These are phyloP conservation scores for Cephalotrichum gorgonifer DNA, from an alignment of 2,329 filamentous ascomycete species.

Conservation along the genomic window DNA sequence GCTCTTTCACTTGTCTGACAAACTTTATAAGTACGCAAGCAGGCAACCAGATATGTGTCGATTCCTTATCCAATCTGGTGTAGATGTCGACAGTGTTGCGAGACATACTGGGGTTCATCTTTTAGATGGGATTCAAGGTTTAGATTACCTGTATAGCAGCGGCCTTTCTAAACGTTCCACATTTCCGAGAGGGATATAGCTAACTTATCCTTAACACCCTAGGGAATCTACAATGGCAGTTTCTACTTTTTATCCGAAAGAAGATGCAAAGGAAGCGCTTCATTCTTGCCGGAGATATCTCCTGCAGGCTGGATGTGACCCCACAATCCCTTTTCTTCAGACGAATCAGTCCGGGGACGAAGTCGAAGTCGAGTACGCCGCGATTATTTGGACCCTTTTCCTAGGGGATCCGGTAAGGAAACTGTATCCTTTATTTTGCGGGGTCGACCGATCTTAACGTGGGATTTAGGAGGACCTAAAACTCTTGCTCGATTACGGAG, in stretches of 20 bases:
- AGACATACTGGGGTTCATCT: not conserved
- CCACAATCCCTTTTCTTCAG: not conserved
- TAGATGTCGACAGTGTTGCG: not conserved
- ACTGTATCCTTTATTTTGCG: not conserved
- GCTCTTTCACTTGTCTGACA: not conserved
- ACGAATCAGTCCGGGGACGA: not conserved
- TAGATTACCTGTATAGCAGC: not conserved
- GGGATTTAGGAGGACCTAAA: not conserved
- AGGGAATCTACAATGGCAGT: no score
- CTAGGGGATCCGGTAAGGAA: not conserved
- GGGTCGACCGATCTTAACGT: not conserved
- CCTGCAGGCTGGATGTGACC: not conserved
- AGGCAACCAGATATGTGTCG: not conserved
- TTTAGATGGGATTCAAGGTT: no score
- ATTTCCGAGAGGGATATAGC: not conserved
- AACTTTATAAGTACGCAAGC: not conserved
- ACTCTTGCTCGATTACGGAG: not conserved
- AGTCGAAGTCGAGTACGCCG: not conserved
- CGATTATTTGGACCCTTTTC: not conserved
- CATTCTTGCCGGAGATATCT: not conserved
- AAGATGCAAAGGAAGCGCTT: not conserved
- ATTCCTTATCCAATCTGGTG: not conserved
- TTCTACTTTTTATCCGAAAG: not conserved
- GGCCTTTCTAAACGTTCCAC: not conserved
- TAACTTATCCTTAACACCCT: not conserved